Conservation (phyloP, 805 yeast genomes). For the Saccharomycopsis selenospora region DNA sequence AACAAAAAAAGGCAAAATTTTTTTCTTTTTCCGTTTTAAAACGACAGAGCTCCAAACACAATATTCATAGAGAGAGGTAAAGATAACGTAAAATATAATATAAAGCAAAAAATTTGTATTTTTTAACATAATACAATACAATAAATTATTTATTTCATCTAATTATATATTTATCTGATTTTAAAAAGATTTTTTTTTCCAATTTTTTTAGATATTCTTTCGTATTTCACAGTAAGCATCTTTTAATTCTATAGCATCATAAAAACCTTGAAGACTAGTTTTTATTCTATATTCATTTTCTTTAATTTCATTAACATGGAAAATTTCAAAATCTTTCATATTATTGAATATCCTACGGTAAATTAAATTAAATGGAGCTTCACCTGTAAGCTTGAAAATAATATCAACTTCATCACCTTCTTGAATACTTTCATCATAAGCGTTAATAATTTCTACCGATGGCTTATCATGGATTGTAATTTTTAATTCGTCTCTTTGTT, state of each 20-base stretch:
- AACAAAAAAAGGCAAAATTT: too few relatives aligned
- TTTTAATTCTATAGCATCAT: slow-evolving; percentile 83
- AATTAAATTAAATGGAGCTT: slow-evolving; percentile 73
- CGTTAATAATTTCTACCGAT: slow-evolving; percentile 70
- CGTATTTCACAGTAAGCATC: slow-evolving; percentile 63
- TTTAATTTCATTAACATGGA: slow-evolving; percentile 51
- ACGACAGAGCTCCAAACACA: too few relatives aligned
- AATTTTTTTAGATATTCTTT: slow-evolving; percentile 14
- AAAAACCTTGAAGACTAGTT: slow-evolving; percentile 86
- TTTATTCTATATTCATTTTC: slow-evolving; percentile 60
- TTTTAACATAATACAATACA: too few relatives aligned
- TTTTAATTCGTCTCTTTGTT: slow-evolving; percentile 27
- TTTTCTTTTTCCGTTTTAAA: too few relatives aligned
- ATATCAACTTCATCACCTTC: slow-evolving; percentile 94
- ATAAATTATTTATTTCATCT: too few relatives aligned
- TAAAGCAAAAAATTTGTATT: too few relatives aligned
- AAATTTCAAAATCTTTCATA: slow-evolving; percentile 21
- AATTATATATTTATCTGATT: too few relatives aligned
- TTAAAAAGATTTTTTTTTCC: neutral
- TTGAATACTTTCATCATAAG: slow-evolving; percentile 72
- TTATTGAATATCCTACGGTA: slow-evolving; percentile 33
- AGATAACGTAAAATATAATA: too few relatives aligned
- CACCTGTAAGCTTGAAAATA: slow-evolving; percentile 70
- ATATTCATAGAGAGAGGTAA: too few relatives aligned
- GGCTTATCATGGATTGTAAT: slow-evolving; percentile 50